Conservation (phyloP, 176 grass and related monocot species). For the Triticum timopheevii region DNA sequence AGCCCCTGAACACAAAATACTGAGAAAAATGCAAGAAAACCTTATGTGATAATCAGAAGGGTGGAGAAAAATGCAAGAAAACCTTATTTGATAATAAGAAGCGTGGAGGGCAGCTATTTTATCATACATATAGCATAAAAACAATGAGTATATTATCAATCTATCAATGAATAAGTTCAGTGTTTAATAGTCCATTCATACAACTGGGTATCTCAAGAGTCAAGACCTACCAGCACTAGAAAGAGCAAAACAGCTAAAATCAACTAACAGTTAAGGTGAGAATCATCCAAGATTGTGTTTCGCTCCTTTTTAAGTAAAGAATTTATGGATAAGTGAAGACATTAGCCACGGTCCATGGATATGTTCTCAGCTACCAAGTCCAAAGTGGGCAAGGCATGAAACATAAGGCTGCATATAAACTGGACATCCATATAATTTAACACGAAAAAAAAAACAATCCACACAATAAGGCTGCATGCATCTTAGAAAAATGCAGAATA, state of each 20-base stretch:
- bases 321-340: not conserved
- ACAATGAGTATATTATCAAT: not conserved
- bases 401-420: not conserved
- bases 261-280: not conserved
- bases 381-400: not conserved
- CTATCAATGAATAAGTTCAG: not conserved
- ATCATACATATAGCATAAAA: not conserved
- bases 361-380: not conserved
- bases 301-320: not conserved
- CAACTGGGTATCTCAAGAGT: not conserved
- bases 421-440: conserved; percentile 7
- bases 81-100: not conserved
- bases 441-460: not conserved
- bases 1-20: not conserved
- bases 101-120: not conserved
- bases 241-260: not conserved
- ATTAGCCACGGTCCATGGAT: conserved; percentile 16
- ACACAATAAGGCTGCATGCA: not conserved
- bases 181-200: conserved; percentile 25
- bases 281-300: not conserved
- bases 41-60: not conserved
- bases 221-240: not conserved
- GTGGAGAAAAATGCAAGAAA: conserved; percentile 3
- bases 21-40: conserved; percentile 10
- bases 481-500: not conserved